A percentile compares a stretch with the other conserved stretches of the same genome.
Evolutionary conservation across 805 yeast species (phyloP).

Genomic region (Metschnikowia borealis): DNA sequence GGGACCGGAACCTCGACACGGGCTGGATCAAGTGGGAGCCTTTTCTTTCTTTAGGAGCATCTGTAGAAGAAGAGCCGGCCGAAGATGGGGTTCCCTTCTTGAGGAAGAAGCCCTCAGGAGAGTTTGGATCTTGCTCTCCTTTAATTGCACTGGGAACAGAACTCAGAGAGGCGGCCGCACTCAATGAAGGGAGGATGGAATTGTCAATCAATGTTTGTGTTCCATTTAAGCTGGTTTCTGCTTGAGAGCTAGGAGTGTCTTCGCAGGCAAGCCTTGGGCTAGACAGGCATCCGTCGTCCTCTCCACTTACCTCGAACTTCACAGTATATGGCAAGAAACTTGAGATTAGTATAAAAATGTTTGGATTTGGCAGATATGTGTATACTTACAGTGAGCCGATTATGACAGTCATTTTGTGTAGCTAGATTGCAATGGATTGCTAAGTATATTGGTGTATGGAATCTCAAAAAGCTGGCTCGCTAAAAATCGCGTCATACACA

Average conservation of each 20-base stretch:
- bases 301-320: constrained; percentile 47
- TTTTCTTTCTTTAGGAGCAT: constrained; percentile 23
- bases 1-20: constrained; percentile 33
- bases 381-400: constrained; percentile 63
- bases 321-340: constrained; percentile 73
- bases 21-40: constrained; percentile 43
- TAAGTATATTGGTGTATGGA: neutral
- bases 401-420: constrained; percentile 53
- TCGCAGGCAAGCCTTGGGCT: neutral
- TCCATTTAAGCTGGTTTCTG: neutral
- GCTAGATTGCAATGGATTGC: constrained; percentile 1
- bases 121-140: constrained; percentile 20
- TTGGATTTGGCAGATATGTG: neutral
- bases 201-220: constrained; percentile 12
- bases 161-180: constrained; percentile 27
- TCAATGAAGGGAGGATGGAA: constrained; percentile 34
- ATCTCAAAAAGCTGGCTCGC: constrained; percentile 1
- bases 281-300: constrained; percentile 7
- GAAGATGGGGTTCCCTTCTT: constrained; percentile 23
- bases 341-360: constrained; percentile 16
- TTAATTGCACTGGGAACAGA: constrained; percentile 21
- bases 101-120: constrained; percentile 55
- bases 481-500: constrained; percentile 1
- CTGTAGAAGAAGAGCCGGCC: constrained; percentile 14
- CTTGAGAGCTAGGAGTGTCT: neutral